Percentiles rank a stretch among this genome's conserved stretches.
Evolutionary conservation across 768 basidiomycete genomes (phyloP).

Genomic region (Wakefieldia striispora): DNA sequence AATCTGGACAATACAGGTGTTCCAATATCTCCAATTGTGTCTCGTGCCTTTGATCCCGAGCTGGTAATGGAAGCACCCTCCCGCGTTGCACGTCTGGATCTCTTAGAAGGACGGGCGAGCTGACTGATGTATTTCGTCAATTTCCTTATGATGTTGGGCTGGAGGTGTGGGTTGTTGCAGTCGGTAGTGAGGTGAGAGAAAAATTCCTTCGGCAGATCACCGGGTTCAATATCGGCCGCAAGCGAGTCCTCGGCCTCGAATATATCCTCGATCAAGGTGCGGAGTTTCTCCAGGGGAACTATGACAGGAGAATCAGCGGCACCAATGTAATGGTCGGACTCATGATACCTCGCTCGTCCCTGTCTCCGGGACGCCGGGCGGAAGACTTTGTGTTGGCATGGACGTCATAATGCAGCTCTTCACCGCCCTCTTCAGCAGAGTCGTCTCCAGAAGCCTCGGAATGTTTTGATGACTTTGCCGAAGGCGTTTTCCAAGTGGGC

Average conservation of each 20-base stretch:
- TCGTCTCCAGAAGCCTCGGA: conserved; percentile 53
- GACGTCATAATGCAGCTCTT: conserved; percentile 21
- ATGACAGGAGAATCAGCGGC: conserved; percentile 1
- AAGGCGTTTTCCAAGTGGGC: conserved; percentile 29
- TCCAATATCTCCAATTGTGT: conserved; percentile 68
- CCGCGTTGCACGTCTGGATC: conserved; percentile 50
- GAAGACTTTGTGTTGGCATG: conserved; percentile 46
- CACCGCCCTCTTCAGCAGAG: conserved; percentile 44
- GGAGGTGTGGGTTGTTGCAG: conserved; percentile 57
- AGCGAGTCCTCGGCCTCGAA: conserved; percentile 79
- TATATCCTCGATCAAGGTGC: conserved; percentile 75
- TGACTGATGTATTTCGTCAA: conserved; percentile 67
- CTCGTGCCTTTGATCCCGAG: conserved; percentile 46
- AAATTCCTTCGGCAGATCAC: conserved; percentile 55
- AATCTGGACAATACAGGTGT: conserved; percentile 57
- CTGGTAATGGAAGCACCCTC: conserved; percentile 31
- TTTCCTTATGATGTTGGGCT: conserved; percentile 59
- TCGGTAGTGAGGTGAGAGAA: conserved; percentile 65
- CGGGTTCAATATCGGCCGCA: conserved; percentile 50
- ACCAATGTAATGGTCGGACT: neutral
- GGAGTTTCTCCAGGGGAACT: conserved; percentile 77
- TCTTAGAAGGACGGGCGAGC: conserved; percentile 64
- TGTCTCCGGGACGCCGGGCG: conserved; percentile 62
- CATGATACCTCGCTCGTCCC: conserved; percentile 67
- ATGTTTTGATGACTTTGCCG: conserved; percentile 19